These are phyloP conservation scores for Sugiyamaella pinicola DNA, from an alignment of 1,139 yeast species.

Conservation along the genomic window DNA sequence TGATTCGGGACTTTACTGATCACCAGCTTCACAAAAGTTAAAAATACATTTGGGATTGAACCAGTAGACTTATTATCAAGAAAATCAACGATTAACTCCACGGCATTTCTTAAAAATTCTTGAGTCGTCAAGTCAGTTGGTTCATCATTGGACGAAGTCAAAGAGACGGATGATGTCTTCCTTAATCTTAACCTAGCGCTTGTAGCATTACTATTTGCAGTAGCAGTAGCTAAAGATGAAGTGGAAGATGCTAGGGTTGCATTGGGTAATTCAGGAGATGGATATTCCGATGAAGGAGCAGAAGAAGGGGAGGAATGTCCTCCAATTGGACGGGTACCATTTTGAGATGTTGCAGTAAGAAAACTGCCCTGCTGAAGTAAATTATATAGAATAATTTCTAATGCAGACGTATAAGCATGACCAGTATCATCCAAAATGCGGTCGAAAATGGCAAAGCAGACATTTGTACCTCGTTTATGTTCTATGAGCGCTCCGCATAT, in stretches of 20 bases:
- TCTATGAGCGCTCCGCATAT: conserved; percentile 34
- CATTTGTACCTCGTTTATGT: conserved; percentile 30
- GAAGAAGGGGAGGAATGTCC: conserved; percentile 21
- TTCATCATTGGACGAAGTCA: conserved; percentile 24
- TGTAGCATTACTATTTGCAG: conserved; percentile 8
- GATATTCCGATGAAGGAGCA: conserved; percentile 31
- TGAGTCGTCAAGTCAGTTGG: conserved; percentile 16
- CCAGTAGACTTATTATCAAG: conserved; percentile 32
- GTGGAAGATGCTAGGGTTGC: conserved; percentile 25
- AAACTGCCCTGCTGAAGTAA: conserved; percentile 37
- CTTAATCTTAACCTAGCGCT: conserved; percentile 11
- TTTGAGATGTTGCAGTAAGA: conserved; percentile 22
- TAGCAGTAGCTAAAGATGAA: conserved; percentile 18
- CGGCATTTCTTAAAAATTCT: conserved; percentile 28
- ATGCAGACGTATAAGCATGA: conserved; percentile 29
- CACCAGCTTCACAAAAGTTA: conserved; percentile 30
- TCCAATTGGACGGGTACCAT: conserved; percentile 6
- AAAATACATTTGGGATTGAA: conserved; percentile 32
- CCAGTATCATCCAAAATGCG: conserved; percentile 31
- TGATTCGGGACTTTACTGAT: conserved; percentile 29
- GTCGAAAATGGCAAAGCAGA: conserved; percentile 33
- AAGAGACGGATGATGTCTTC: conserved; percentile 29
- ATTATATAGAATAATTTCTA: conserved; percentile 31
- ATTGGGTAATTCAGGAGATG: conserved; percentile 33
- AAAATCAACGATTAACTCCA: conserved; percentile 28